phyloP scores from a whole-genome alignment of 768 basidiomycete species.

The Sutorius australiensis region DNA sequence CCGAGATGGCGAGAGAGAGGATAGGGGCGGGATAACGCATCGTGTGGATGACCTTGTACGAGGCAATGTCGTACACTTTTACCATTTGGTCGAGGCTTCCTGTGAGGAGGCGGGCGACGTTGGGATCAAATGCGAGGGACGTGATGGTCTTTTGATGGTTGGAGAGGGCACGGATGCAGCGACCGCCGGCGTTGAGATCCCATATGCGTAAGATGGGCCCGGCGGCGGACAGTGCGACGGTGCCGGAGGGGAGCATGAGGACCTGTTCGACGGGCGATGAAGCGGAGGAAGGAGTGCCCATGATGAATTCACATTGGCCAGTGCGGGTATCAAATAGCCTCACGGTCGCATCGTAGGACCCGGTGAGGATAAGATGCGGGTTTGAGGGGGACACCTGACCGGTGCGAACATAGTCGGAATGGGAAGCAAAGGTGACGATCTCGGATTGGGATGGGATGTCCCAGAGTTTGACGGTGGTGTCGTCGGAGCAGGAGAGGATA shows the following conservation, averaged over 20 bases:
- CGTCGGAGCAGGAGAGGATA: conserved; percentile 92
- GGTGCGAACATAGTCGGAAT: conserved; percentile 95
- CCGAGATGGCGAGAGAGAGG: conserved; percentile 87
- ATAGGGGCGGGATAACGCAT: conserved; percentile 97
- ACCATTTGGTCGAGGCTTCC: conserved; percentile 97
- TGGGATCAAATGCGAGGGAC: conserved; percentile 74
- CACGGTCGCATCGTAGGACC: conserved; percentile 92
- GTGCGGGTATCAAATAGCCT: conserved; percentile 84
- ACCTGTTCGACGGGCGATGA: conserved; percentile 83
- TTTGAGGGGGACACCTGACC: conserved; percentile 82
- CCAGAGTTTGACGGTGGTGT: conserved; percentile 91
- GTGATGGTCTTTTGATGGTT: conserved; percentile 99
- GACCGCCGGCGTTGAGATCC: conserved; percentile 90
- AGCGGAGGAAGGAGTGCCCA: conserved; percentile 43
- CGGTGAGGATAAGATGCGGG: conserved; percentile 83
- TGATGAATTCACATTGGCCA: conserved; percentile 78
- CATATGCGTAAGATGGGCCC: conserved; percentile 93
- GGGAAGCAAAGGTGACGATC: conserved; percentile 74
- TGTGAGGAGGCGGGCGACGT: conserved; percentile 75
- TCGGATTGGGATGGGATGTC: conserved; percentile 88
- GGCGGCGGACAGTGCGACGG: conserved; percentile 77
- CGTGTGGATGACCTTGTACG: conserved; percentile 94
- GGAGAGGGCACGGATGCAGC: conserved; percentile 85
- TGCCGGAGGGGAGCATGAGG: conserved; percentile 87
- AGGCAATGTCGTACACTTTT: conserved; percentile 94